Base-by-base conservation (phyloP, 2,329 filamentous ascomycete species). In the Penicillium capsulatum region DNA sequence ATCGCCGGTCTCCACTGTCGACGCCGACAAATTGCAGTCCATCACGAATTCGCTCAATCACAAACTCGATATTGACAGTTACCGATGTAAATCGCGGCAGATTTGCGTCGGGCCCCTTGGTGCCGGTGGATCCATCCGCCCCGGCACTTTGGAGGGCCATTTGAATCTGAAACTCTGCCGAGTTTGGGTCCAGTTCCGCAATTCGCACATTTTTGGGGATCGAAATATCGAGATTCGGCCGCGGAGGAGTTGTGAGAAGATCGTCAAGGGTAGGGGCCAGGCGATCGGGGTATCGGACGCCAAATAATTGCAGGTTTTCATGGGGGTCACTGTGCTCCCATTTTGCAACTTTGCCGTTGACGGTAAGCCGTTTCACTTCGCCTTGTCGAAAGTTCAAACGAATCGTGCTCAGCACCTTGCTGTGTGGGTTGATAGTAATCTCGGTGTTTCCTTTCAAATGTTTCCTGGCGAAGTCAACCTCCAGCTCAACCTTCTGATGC, bases 1-100 rank as follows among this genome's bases (percentile, higher is more conserved):
- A 98, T 45, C 90, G 79, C 40, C 74, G 74, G 60, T 96, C 91
- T 35, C 82, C 79, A 40, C 83, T 81, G 31, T 88, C 81, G 26
- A 92, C 77, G 3, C 92, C 90, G 11, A 94, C 86, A 65, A 96
- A 98, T 45, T 96, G 90, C 42, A 97, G 65, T 15, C 88, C 91
- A 61, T 98, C 92, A 31, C 87, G 77, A 35, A 90, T 83, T 52
- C 80, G 79, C 35, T 79, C 80, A 22, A 87, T 79, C 15, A 75
- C 72, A 58, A 95, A 98, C 22, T 92, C 86, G 40, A 96, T 84
- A 32, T 76, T 74, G 31, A 87, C 60, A 33, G 70, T 76, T 34
- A 86, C 58, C n/a, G 79, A 73, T 37, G 76, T 74, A 57, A 79
- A 85, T 42, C 68, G 65, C 7, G 67, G 66, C 17, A 67, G 55